These are phyloP conservation scores for Termitomyces sp. DNA, from an alignment of 768 basidiomycete species.

Conservation along the genomic window DNA sequence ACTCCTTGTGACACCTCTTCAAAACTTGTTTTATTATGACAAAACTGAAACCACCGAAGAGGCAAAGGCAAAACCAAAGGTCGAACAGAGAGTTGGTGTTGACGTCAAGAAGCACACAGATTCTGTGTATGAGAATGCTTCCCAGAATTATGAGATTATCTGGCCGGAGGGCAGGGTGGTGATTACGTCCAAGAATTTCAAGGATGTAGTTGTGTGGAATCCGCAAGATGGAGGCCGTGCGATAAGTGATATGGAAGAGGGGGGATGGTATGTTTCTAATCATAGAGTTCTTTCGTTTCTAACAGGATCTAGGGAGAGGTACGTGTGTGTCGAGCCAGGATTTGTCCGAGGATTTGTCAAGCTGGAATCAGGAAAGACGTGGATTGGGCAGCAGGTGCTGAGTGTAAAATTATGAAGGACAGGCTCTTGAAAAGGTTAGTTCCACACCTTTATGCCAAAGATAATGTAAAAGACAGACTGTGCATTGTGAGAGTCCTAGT, in stretches of 20 bases:
- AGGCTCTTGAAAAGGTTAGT: background rate
- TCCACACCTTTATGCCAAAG: no score
- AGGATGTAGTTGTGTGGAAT: constrained; percentile 94
- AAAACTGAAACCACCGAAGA: constrained; percentile 66
- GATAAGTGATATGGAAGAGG: constrained; percentile 86
- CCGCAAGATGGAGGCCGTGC: constrained; percentile 69
- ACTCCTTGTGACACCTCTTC: constrained; percentile 59
- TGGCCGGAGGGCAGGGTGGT: constrained; percentile 57
- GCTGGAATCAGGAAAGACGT: constrained; percentile 59
- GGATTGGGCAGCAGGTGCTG: constrained; percentile 74
- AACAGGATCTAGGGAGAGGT: constrained; percentile 55
- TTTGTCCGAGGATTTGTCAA: constrained; percentile 67
- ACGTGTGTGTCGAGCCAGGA: constrained; percentile 91
- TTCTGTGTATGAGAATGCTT: constrained; percentile 68
- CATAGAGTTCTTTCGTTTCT: background rate
- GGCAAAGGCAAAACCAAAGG: constrained; percentile 42
- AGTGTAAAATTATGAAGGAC: constrained; percentile 20
- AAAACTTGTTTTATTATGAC: constrained; percentile 67
- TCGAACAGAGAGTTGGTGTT: constrained; percentile 57
- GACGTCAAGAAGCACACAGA: constrained; percentile 68
- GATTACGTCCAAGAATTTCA: constrained; percentile 50
- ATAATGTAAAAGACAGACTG: no score
- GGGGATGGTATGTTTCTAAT: constrained; percentile 63
- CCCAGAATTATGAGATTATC: constrained; percentile 47
- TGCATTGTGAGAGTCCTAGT: no score